Percentiles rank a stretch among this genome's conserved stretches.
These are phyloP conservation scores for Glycyrrhiza uralensis DNA, from an alignment of 306 rosid genomes.

Conservation along the genomic window DNA sequence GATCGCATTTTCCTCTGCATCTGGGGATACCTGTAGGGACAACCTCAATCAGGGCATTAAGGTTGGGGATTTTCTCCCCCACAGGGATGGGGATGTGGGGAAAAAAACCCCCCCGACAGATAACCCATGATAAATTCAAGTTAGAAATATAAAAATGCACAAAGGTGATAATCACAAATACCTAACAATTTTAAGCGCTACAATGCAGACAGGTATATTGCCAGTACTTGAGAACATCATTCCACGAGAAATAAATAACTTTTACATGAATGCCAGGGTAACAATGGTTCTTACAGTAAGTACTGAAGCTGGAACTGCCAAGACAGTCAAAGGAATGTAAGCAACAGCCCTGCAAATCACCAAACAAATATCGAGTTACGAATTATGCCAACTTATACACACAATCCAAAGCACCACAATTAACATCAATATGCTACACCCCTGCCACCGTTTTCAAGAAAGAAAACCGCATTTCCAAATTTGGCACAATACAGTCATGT, in stretches of 20 bases:
- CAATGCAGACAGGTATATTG: background rate
- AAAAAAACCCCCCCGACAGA: background rate
- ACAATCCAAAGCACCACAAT: background rate
- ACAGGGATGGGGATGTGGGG: background rate
- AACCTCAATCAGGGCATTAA: background rate
- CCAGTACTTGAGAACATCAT: constrained; percentile 7
- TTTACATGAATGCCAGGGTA: background rate
- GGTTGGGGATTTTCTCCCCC: background rate
- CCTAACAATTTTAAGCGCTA: background rate
- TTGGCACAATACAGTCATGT: background rate
- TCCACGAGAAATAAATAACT: background rate
- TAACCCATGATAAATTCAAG: constrained; percentile 3
- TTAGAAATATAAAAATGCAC: constrained; percentile 2
- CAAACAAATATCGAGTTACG: constrained; percentile 1
- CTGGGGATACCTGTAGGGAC: background rate
- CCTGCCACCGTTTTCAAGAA: background rate
- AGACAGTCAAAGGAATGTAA: constrained; percentile 87
- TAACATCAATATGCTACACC: background rate
- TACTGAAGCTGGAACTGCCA: constrained; percentile 98
- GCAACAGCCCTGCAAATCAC: constrained; percentile 75
- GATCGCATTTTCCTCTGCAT: background rate
- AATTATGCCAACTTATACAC: background rate
- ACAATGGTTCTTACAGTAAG: constrained; percentile 67
- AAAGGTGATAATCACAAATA: constrained; percentile 13
- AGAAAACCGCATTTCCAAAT: background rate